Conservation (phyloP, 768 basidiomycete species). For the Lentinula lateritia region DNA sequence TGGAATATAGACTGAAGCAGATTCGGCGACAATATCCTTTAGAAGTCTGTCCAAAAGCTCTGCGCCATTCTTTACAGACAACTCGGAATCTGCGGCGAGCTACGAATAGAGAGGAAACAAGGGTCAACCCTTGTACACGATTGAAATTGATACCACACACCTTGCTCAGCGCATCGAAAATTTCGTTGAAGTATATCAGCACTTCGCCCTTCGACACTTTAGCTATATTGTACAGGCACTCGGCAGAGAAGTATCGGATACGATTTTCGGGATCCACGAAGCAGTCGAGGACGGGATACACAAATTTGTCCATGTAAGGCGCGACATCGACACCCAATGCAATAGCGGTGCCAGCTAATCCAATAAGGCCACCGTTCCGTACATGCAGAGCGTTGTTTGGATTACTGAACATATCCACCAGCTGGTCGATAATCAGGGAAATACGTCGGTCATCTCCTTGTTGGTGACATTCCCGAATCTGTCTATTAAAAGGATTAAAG, state of each 20-base stretch:
- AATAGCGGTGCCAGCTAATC: constrained; percentile 95
- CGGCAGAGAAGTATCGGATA: constrained; percentile 96
- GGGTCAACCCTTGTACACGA: background rate
- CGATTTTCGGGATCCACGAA: constrained; percentile 93
- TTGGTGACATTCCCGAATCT: constrained; percentile 81
- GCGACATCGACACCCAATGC: constrained; percentile 91
- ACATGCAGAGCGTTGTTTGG: constrained; percentile 79
- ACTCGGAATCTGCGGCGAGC: constrained; percentile 94
- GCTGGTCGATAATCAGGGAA: constrained; percentile 84
- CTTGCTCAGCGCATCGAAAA: constrained; percentile 96
- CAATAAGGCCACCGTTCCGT: constrained; percentile 92
- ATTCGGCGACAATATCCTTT: constrained; percentile 96
- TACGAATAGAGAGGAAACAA: constrained; percentile 24
- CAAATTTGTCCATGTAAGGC: constrained; percentile 91
- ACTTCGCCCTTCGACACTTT: constrained; percentile 98
- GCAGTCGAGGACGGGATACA: constrained; percentile 82
- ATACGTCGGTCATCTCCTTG: constrained; percentile 81
- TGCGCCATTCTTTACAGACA: constrained; percentile 97
- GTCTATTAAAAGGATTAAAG: constrained; percentile 34
- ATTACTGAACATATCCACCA: constrained; percentile 91
- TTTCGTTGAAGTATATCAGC: constrained; percentile 94
- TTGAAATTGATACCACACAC: constrained; percentile 36
- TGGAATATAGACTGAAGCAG: constrained; percentile 91
- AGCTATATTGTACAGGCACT: constrained; percentile 96
- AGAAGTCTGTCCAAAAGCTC: constrained; percentile 95